phyloP scores from a whole-genome alignment of 495 filamentous ascomycete genomes.

The Hypoxylon fragiforme region DNA sequence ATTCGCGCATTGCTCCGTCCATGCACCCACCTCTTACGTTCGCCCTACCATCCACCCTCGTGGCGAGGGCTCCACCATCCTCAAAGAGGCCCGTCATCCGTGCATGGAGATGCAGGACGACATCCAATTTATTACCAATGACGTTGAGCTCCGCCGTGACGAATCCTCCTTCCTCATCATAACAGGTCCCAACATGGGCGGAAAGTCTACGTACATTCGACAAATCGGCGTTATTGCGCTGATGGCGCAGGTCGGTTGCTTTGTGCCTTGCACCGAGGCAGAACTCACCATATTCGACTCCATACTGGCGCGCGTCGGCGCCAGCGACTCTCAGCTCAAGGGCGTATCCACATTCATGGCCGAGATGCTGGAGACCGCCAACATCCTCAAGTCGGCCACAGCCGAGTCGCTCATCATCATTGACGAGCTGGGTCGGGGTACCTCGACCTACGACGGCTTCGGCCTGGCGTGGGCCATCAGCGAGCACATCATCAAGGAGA shows the following conservation, averaged over 20 bases:
- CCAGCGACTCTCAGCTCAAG: constrained; percentile 94
- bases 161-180: constrained; percentile 92
- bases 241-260: constrained; percentile 97
- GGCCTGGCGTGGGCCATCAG: constrained; percentile 98
- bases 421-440: constrained; percentile 97
- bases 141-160: constrained; percentile 80
- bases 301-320: constrained; percentile 94
- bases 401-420: constrained; percentile 95
- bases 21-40: constrained; percentile 89
- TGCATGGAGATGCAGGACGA: constrained; percentile 99
- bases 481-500: constrained; percentile 94
- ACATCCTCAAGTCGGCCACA: constrained; percentile 96
- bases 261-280: constrained; percentile 88
- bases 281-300: constrained; percentile 97
- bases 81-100: constrained; percentile 92
- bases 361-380: constrained; percentile 98
- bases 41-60: constrained; percentile 90
- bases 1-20: constrained; percentile 91
- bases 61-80: constrained; percentile 84
- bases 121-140: constrained; percentile 97
- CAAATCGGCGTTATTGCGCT: constrained; percentile 97
- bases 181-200: constrained; percentile 98
- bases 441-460: constrained; percentile 98
- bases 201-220: constrained; percentile 98
- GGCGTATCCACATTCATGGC: constrained; percentile 99